Base-by-base conservation (phyloP, 176 grass and related monocot species). In the Rhynchospora breviuscula region DNA sequence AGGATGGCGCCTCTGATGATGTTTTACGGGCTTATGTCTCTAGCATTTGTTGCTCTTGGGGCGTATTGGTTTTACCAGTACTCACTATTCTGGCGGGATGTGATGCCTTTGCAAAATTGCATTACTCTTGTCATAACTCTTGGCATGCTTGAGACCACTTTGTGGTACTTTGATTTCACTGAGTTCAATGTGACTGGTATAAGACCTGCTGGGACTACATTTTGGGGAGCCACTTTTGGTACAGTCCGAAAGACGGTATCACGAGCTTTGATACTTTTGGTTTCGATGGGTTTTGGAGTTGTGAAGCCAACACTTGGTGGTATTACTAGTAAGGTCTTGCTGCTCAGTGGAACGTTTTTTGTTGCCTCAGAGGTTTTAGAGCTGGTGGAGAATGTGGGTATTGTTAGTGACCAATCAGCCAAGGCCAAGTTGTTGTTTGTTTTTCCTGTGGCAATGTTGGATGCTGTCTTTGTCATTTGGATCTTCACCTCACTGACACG, bases 381-480 rank as follows among this genome's bases (percentile, higher is more conserved):
- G 58, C 84, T 93, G 45, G 43, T 82, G 23, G 94, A 93, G 59
- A 90, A 97, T 86, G 91, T 97, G 13, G 91, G 89, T 0, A 67
- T 81, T 79, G 88, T 97, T 33, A 93, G 89, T 21, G 94, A 97
- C 85, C 89, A 91, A 83, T 87, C 86, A 15, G 84, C 85, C 59
- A 79, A 88, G 25, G 78, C 81, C 77, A 90, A 88, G 68, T 52
- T 97, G 58, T 79, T 93, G 79, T 79, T 91, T 1, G 40, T 79
- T 53, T 58, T 97, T 88, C 86, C 88, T 1, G 89, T 97, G 4
- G 86, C 84, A 25, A 59, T 48, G 10, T 79, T 97, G 0, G 90
- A 97, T 83, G 47, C 91, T 59, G 74, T 87, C 81, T 97, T 93
- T 88, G 43, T 91, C 64, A 91, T 85, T 89, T 97, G 94, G 94